Evolutionary conservation across 2,329 filamentous ascomycete species (phyloP).

Genomic region (Malbranchea zuffiana): DNA sequence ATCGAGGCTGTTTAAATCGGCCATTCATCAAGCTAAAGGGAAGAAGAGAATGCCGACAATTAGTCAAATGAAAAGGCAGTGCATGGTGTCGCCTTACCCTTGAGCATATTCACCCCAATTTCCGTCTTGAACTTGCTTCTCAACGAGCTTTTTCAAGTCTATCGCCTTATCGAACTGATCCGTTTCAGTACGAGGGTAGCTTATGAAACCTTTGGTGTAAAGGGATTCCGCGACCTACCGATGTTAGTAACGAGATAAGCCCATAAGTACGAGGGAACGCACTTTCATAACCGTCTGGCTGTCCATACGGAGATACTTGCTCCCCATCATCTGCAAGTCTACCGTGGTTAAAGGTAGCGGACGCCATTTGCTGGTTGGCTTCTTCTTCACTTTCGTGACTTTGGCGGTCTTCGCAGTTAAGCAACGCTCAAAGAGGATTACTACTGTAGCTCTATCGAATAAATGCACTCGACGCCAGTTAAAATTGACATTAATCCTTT

Average conservation of each 20-base stretch:
- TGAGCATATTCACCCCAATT: conserved; percentile 76
- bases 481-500: conserved; percentile 71
- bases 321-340: conserved; percentile 92
- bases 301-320: conserved; percentile 75
- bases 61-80: neutral
- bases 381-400: conserved; percentile 77
- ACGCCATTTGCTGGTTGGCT: conserved; percentile 87
- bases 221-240: conserved; percentile 59
- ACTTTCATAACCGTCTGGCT: conserved; percentile 81
- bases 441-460: conserved; percentile 74
- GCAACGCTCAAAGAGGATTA: conserved; percentile 77
- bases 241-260: neutral
- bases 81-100: conserved; percentile 29
- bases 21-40: conserved; percentile 53
- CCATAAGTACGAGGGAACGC: conserved; percentile 5
- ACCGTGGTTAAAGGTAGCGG: conserved; percentile 90
- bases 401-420: conserved; percentile 63
- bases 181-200: conserved; percentile 93
- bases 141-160: conserved; percentile 65
- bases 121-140: conserved; percentile 68
- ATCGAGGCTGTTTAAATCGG: conserved; percentile 67
- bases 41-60: neutral
- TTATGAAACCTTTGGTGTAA: conserved; percentile 93
- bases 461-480: conserved; percentile 70
- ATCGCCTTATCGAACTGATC: conserved; percentile 90